A percentile compares a stretch with the other conserved stretches of the same genome.
Evolutionary conservation across 139 green algal genomes (phyloP).

Genomic region (Coelastrella sp.): DNA sequence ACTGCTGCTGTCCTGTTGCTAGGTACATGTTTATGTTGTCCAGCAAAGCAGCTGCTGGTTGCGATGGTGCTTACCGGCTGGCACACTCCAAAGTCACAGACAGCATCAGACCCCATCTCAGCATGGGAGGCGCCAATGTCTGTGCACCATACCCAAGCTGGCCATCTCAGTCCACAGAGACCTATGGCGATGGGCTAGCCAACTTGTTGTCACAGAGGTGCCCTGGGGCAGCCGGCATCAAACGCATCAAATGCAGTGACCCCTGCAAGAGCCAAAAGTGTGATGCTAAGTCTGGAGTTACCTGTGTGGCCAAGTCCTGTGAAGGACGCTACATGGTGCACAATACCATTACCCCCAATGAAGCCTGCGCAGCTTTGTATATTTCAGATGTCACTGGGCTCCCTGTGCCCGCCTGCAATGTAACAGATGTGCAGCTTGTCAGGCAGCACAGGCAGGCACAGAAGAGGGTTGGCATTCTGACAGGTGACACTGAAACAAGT

Average conservation of each 20-base stretch:
- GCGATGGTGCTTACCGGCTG: slow-evolving; percentile 33
- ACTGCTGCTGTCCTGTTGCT: not conserved
- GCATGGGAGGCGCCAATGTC: not conserved
- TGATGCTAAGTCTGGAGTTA: not conserved
- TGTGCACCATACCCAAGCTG: slow-evolving; percentile 24
- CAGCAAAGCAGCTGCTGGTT: not conserved
- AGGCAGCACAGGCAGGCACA: slow-evolving; percentile 9
- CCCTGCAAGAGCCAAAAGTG: not conserved
- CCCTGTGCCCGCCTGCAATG: not conserved
- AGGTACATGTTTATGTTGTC: slow-evolving; percentile 45
- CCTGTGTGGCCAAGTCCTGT: slow-evolving; percentile 26
- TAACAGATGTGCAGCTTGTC: not conserved
- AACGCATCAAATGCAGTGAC: not conserved
- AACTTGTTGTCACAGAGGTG: not conserved
- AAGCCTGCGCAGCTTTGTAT: not conserved
- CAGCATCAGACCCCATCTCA: slow-evolving; percentile 11
- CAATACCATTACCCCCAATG: not conserved
- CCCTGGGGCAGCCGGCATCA: not conserved
- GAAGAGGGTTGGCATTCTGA: slow-evolving; percentile 14
- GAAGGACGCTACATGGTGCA: slow-evolving; percentile 28
- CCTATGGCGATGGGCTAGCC: slow-evolving; percentile 1
- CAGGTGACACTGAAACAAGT: not conserved
- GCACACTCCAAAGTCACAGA: not conserved
- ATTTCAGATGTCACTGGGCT: slow-evolving; percentile 31
- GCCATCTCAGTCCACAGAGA: not conserved